Evolutionary conservation across 1,139 yeast genomes (phyloP), one percentile per base, ranked within the genome.

Genomic region (Hyphopichia fennica): DNA sequence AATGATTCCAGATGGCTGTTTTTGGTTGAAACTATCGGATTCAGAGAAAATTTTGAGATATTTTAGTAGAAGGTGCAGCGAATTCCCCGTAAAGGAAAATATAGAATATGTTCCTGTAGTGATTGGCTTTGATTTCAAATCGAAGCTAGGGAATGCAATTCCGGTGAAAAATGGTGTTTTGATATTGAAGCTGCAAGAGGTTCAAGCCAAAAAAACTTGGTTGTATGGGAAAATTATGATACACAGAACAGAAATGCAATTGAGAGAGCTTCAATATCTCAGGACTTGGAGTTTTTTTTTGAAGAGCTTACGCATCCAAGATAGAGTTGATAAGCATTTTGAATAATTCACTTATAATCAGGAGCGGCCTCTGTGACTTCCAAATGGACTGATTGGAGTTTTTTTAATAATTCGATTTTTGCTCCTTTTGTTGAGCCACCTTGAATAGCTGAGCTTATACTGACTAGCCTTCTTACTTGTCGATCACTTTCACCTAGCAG

Each of bases 311-410:
- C 43, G 58, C 27, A 60, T 68, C 3, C 57, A 57, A 33, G 30
- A 44, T 6, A 49, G 62, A 25, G 48, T 68, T 28, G 58, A 60
- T 25, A 28, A 38, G 14, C 10, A 34, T 20, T 11, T 28, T 28
- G n/a, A 6, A 18, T 18, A 10, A 18, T 4, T 17, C 35, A 67
- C 45, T 64, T 67, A 41, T 53, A 63, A 45, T 65, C 73, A 2
- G 75, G 73, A 3, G 75, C 74, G 1, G 72, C 73, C 39, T 58
- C 62, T 2, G 63, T 50, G 3, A 69, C 48, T 2, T 45, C 45
- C 3, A 68, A 45, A 14, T 49, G 49, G 37, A 61, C 44, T 16
- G 41, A 40, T 3, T 39, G 37, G 20, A 53, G 55, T 3, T 46
- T 37, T 23, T 49, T 50, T 3, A 47, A 45, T 35, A 58, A 54